Conservation (phyloP, 2,329 filamentous ascomycete genomes). For the Pseudocercospora cruenta region DNA sequence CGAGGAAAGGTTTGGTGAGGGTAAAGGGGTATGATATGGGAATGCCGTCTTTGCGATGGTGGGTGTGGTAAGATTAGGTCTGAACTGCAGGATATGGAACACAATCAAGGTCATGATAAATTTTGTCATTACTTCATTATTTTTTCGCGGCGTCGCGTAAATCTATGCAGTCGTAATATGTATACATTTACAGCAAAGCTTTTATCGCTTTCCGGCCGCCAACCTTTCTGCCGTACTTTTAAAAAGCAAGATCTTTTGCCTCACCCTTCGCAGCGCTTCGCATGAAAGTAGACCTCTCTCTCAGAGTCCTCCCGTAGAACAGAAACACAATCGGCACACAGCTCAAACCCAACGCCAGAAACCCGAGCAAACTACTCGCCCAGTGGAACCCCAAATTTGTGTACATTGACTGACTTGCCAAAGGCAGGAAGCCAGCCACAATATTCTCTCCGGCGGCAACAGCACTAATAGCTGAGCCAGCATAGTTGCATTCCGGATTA, state of each 20-base stretch:
- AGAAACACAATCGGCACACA: constrained; percentile 51
- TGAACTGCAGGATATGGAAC: too few relatives aligned
- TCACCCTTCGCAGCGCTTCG: constrained; percentile 16
- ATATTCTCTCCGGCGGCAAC: constrained; percentile 55
- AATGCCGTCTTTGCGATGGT: constrained; percentile 26
- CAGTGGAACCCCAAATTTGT: constrained; percentile 52
- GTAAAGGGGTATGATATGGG: constrained; percentile 12
- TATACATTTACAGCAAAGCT: background rate
- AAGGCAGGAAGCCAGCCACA: constrained; percentile 52
- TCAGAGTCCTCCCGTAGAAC: constrained; percentile 38
- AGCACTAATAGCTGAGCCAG: constrained; percentile 54
- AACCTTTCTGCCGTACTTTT: background rate
- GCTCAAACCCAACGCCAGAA: constrained; percentile 49
- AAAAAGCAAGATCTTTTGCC: background rate
- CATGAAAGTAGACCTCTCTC: constrained; percentile 42
- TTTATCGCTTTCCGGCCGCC: background rate
- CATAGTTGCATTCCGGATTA: constrained; percentile 44
- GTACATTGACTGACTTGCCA: constrained; percentile 55
- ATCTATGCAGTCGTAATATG: background rate
- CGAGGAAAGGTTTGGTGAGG: constrained; percentile 25
- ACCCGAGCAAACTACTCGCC: constrained; percentile 53
- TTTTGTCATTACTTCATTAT: background rate
- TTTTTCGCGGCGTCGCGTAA: background rate
- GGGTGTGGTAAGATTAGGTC: constrained; percentile 25
- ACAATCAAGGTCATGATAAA: background rate